phyloP scores from a whole-genome alignment of 345 rosid genomes.

The Linum usitatissimum region DNA sequence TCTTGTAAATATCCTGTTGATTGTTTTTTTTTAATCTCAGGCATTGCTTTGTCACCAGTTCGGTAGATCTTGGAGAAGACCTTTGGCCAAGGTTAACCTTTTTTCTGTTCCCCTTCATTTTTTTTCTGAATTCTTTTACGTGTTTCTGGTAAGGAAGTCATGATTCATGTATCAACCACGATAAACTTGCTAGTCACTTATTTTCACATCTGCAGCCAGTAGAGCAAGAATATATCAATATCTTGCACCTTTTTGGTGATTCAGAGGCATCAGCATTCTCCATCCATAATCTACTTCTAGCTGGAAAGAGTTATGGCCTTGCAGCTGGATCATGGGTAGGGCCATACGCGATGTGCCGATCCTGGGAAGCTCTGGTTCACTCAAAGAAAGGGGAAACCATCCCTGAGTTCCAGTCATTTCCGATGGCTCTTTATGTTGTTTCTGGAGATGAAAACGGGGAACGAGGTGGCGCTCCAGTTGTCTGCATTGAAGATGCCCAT shows the following conservation, averaged over 20 bases:
- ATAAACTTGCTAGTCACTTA: neutral
- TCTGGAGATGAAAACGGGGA: slow-evolving; percentile 95
- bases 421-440: slow-evolving; percentile 81
- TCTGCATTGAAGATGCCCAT: slow-evolving; percentile 69
- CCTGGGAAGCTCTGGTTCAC: slow-evolving; percentile 69
- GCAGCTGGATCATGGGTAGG: slow-evolving; percentile 99
- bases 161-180: neutral
- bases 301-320: slow-evolving; percentile 73
- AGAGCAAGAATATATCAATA: slow-evolving; percentile 54
- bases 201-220: slow-evolving; percentile 38
- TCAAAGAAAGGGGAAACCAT: slow-evolving; percentile 34
- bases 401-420: slow-evolving; percentile 31
- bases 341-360: slow-evolving; percentile 85
- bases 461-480: slow-evolving; percentile 92
- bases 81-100: slow-evolving; percentile 34
- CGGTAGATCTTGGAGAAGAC: slow-evolving; percentile 86
- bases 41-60: slow-evolving; percentile 73
- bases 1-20: no score
- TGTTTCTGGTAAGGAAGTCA: neutral
- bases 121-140: neutral
- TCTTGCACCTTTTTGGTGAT: slow-evolving; percentile 76
- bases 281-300: slow-evolving; percentile 71
- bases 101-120: neutral
- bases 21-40: slow-evolving; percentile 18
- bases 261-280: slow-evolving; percentile 57